Evolutionary conservation across 148 eudicot species (phyloP).

Genomic region (Cornus controversa): DNA sequence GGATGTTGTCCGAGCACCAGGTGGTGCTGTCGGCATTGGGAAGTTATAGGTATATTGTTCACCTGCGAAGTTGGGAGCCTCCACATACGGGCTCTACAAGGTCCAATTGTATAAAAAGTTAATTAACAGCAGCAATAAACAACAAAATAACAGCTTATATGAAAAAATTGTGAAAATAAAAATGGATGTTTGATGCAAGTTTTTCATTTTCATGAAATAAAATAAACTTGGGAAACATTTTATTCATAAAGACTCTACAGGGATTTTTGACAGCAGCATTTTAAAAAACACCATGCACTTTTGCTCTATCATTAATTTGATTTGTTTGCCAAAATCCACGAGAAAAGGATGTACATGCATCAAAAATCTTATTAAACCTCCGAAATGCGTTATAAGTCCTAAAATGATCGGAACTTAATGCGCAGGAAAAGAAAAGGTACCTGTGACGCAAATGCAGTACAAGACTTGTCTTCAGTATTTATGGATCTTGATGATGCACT

Average conservation of each 20-base stretch:
- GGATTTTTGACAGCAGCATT: neutral
- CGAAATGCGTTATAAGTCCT: neutral
- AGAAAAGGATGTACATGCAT: neutral
- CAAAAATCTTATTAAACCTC: neutral
- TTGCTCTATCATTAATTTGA: neutral
- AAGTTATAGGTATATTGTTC: constrained; percentile 44
- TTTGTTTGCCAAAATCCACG: neutral
- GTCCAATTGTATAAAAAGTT: neutral
- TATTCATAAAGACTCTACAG: neutral
- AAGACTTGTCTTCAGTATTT: constrained; percentile 36
- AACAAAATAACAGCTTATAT: neutral
- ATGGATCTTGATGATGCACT: constrained; percentile 38
- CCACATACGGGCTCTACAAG: constrained; percentile 90
- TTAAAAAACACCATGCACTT: neutral
- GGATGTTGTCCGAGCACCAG: constrained; percentile 80
- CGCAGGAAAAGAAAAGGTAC: constrained; percentile 34
- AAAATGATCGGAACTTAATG: neutral
- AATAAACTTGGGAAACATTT: neutral
- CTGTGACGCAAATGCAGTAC: constrained; percentile 48
- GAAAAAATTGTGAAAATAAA: neutral
- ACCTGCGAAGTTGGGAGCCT: constrained; percentile 77
- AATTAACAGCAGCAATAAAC: neutral
- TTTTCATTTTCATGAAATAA: too few species aligned
- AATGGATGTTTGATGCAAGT: neutral
- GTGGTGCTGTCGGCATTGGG: constrained; percentile 97